Conservation (phyloP, 768 basidiomycete species). For the Clavaria fumosa region DNA sequence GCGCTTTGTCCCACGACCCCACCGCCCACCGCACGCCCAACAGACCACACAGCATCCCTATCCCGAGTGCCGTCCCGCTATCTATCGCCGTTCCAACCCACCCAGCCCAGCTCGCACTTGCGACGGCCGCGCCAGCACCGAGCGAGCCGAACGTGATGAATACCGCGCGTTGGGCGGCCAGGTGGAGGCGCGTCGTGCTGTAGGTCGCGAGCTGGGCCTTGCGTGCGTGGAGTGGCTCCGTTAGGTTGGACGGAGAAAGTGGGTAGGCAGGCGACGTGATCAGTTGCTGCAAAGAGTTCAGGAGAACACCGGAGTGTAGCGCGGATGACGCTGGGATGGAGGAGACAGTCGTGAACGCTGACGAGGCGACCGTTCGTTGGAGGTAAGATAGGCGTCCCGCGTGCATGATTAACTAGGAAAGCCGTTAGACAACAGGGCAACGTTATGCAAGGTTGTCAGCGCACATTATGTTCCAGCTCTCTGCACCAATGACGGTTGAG, state of each 20-base stretch:
- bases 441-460: constrained; percentile 3
- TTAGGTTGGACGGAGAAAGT: constrained; percentile 32
- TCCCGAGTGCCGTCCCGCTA: constrained; percentile 40
- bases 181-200: constrained; percentile 44
- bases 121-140: constrained; percentile 31
- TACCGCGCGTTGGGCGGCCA: constrained; percentile 44
- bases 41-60: constrained; percentile 36
- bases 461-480: constrained; percentile 36
- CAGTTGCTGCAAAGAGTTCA: constrained; percentile 43
- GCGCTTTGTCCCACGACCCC: constrained; percentile 53
- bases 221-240: constrained; percentile 33
- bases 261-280: constrained; percentile 28
- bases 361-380: constrained; percentile 28
- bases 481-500: constrained; percentile 28
- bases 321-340: constrained; percentile 23
- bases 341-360: constrained; percentile 26
- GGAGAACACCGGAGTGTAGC: constrained; percentile 39
- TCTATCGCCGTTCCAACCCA: constrained; percentile 33
- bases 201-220: constrained; percentile 36
- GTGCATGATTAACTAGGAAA: constrained; percentile 41
- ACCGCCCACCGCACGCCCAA: constrained; percentile 45
- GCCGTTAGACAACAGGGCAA: neutral
- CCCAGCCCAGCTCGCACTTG: constrained; percentile 44
- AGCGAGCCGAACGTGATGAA: no score
- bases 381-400: constrained; percentile 39